These are phyloP conservation scores for Backusella psychrophila DNA, from an alignment of 192 early-diverging fungal genomes.

Conservation along the genomic window DNA sequence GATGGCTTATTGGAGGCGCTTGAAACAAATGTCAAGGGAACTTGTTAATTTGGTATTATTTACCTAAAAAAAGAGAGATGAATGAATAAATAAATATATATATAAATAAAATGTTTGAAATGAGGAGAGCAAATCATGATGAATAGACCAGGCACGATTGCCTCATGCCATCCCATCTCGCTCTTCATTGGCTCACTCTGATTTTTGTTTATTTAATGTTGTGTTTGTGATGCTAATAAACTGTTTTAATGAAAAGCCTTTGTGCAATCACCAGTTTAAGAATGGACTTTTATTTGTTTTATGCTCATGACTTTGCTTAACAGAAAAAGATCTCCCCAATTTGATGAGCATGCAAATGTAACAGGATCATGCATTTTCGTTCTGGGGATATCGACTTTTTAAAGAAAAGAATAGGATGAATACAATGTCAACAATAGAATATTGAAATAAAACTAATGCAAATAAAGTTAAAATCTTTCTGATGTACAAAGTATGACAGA, in stretches of 20 bases:
- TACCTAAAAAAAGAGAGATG: neutral
- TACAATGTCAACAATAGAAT: too few relatives aligned
- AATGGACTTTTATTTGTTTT: too few relatives aligned
- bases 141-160: neutral
- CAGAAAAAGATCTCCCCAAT: too few relatives aligned
- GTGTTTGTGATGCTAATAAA: neutral
- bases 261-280: neutral
- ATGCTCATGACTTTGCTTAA: too few relatives aligned
- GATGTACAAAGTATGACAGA: too few relatives aligned
- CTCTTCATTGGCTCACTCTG: neutral
- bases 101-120: too few relatives aligned
- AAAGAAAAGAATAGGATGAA: too few relatives aligned
- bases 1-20: neutral
- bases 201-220: neutral
- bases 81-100: neutral
- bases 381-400: neutral
- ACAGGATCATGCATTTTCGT: too few relatives aligned
- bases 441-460: too few relatives aligned
- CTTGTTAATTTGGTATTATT: neutral
- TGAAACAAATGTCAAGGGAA: neutral
- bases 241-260: neutral
- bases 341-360: too few relatives aligned
- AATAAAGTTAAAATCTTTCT: too few relatives aligned
- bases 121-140: too few relatives aligned
- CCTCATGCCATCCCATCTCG: neutral